Conservation (phyloP, 78 protist species). For the Dictyostelium intermedium region DNA sequence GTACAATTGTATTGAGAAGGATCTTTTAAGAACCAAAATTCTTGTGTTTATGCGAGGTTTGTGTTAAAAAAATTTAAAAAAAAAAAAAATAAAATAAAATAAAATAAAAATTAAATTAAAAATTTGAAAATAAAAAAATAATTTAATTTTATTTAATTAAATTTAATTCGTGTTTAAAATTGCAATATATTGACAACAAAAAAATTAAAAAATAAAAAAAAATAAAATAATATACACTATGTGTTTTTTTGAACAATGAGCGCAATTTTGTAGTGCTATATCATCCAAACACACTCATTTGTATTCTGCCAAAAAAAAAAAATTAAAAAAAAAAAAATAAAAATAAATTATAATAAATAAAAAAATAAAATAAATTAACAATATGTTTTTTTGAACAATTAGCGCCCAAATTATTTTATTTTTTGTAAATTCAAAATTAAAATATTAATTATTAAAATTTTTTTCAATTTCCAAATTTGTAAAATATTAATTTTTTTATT, state of each 20-base stretch:
- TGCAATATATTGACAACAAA: too few species aligned
- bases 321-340: too few species aligned
- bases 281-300: not conserved
- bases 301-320: not conserved
- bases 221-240: not conserved
- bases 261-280: too few species aligned
- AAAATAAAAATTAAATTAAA: not conserved
- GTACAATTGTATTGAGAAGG: not conserved
- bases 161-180: too few species aligned
- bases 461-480: not conserved
- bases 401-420: not conserved
- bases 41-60: not conserved
- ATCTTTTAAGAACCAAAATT: not conserved
- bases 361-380: too few species aligned
- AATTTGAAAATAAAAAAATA: not conserved
- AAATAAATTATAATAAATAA: too few species aligned
- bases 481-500: too few species aligned
- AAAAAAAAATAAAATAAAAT: not conserved
- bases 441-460: too few species aligned
- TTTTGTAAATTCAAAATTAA: too few species aligned
- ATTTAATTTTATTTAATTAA: not conserved
- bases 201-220: not conserved
- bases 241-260: too few species aligned
- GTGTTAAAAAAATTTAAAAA: not conserved
- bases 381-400: not conserved